Conservation (phyloP, 2,329 filamentous ascomycete genomes). For the Penicillium paneum region DNA sequence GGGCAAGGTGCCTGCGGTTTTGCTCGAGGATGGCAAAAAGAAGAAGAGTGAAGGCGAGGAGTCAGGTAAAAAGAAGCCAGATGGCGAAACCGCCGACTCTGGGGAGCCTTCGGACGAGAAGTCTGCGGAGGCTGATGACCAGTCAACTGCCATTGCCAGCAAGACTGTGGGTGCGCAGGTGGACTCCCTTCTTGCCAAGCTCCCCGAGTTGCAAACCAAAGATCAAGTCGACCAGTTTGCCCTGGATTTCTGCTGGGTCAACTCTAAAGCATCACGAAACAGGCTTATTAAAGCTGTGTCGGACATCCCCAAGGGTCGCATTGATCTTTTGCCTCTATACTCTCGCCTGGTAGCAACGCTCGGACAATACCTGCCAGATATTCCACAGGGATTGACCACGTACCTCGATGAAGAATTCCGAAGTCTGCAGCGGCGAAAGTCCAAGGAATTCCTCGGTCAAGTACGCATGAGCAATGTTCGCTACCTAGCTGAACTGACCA, state of each 20-base stretch:
- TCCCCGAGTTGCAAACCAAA: constrained; percentile 90
- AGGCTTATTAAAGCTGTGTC: constrained; percentile 88
- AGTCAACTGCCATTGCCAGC: constrained; percentile 91
- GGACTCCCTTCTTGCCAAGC: constrained; percentile 77
- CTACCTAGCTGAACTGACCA: constrained; percentile 96
- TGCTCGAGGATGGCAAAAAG: constrained; percentile 92
- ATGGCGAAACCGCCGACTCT: constrained; percentile 45
- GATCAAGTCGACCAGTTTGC: constrained; percentile 89
- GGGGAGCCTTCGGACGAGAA: constrained; percentile 47
- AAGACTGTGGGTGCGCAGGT: constrained; percentile 97
- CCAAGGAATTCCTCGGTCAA: constrained; percentile 94
- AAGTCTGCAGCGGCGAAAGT: constrained; percentile 92
- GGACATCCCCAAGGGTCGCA: constrained; percentile 89
- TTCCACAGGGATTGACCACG: constrained; percentile 85
- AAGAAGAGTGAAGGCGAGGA: constrained; percentile 83
- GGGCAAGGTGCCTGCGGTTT: constrained; percentile 88
- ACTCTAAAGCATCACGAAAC: constrained; percentile 96
- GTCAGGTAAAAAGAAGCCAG: constrained; percentile 71
- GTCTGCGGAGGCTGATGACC: constrained; percentile 65
- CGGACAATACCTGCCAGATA: constrained; percentile 87
- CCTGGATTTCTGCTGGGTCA: constrained; percentile 95
- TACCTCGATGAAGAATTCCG: constrained; percentile 96
- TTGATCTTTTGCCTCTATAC: constrained; percentile 86
- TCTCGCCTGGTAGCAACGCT: constrained; percentile 90
- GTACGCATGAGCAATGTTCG: constrained; percentile 91